phyloP scores from a whole-genome alignment of 2,329 filamentous ascomycete species.

The Zasmidium cellare region DNA sequence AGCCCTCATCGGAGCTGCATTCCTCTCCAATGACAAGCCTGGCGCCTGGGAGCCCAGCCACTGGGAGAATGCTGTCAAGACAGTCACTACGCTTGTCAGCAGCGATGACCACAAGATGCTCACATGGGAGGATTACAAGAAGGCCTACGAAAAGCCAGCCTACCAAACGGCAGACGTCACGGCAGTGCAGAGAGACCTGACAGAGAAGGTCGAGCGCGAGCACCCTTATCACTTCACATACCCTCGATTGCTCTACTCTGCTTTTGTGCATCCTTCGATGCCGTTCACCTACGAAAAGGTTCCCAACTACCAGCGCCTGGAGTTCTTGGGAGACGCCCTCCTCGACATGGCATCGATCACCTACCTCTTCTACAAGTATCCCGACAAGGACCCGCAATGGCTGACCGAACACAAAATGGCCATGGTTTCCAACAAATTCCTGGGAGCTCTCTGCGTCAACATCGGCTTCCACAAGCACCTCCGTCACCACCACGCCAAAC shows the following conservation, averaged over 20 bases:
- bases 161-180: slow-evolving; percentile 68
- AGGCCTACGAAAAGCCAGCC: slow-evolving; percentile 64
- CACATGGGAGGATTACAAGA: slow-evolving; percentile 71
- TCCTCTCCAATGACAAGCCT: slow-evolving; percentile 55
- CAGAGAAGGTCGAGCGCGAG: slow-evolving; percentile 60
- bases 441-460: slow-evolving; percentile 76
- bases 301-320: slow-evolving; percentile 85
- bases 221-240: slow-evolving; percentile 69
- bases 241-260: slow-evolving; percentile 75
- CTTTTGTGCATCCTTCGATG: slow-evolving; percentile 86
- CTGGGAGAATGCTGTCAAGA: slow-evolving; percentile 62
- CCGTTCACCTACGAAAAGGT: slow-evolving; percentile 73
- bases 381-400: slow-evolving; percentile 87
- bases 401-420: slow-evolving; percentile 98
- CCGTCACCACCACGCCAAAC: slow-evolving; percentile 51
- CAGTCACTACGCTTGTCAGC: slow-evolving; percentile 69
- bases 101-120: slow-evolving; percentile 68
- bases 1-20: slow-evolving; percentile 84
- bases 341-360: slow-evolving; percentile 85
- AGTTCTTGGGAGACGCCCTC: slow-evolving; percentile 87
- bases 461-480: slow-evolving; percentile 77
- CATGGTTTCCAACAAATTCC: slow-evolving; percentile 97
- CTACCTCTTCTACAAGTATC: slow-evolving; percentile 74
- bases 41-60: slow-evolving; percentile 45
- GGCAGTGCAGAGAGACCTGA: slow-evolving; percentile 68